A percentile compares a stretch with the other conserved stretches of the same genome.
These are phyloP conservation scores for Puccinia horiana DNA, from an alignment of 1,284 basidiomycete species.

Conservation along the genomic window DNA sequence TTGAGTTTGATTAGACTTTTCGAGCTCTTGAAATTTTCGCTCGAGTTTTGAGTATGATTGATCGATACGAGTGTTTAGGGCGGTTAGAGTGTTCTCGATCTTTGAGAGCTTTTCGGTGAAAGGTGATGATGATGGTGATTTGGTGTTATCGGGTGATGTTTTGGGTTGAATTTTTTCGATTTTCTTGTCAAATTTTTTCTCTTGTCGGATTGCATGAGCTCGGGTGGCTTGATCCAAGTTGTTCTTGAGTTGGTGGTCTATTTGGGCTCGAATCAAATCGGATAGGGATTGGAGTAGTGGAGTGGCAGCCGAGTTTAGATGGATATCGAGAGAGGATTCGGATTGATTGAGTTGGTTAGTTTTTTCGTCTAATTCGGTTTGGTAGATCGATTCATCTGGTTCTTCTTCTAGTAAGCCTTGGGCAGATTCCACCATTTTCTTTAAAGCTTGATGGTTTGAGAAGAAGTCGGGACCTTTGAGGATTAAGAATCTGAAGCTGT, in stretches of 20 bases:
- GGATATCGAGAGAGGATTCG: neutral
- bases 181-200: neutral
- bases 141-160: neutral
- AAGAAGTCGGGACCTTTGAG: neutral
- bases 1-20: neutral
- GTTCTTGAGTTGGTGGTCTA: neutral
- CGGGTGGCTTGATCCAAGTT: neutral
- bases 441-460: conserved; percentile 12
- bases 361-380: conserved; percentile 26
- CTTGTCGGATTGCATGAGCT: neutral
- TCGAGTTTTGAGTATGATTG: neutral
- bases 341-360: neutral
- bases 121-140: too few relatives aligned
- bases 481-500: conserved; percentile 8
- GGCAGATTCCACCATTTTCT: conserved; percentile 14
- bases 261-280: conserved; percentile 1
- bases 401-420: neutral
- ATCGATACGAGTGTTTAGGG: neutral
- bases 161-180: neutral
- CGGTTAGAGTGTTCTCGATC: neutral
- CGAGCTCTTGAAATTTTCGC: neutral
- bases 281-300: neutral
- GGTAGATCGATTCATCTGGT: conserved; percentile 21
- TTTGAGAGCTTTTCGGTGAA: neutral
- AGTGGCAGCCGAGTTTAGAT: neutral